These are phyloP conservation scores for Chenopodium suecicum DNA, from an alignment of 148 eudicot genomes.

Conservation along the genomic window DNA sequence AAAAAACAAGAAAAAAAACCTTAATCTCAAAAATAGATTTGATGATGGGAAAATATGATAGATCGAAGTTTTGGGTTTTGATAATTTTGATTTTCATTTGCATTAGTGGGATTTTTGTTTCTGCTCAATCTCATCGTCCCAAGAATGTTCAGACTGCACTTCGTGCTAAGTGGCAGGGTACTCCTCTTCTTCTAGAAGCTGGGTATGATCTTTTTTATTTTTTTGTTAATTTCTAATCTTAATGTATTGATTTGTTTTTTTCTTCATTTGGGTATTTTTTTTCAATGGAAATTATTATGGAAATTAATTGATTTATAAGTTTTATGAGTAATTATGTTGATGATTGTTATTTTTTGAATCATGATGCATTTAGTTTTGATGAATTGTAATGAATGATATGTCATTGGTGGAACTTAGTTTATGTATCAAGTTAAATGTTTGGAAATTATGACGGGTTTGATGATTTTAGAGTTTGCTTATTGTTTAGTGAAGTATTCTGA, in stretches of 20 bases:
- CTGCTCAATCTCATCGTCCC: constrained; percentile 56
- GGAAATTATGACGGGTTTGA: neutral
- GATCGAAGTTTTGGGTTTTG: constrained; percentile 51
- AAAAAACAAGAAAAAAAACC: neutral
- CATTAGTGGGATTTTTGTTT: constrained; percentile 45
- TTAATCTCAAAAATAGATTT: neutral
- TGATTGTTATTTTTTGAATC: no score
- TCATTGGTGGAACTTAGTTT: neutral
- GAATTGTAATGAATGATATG: neutral
- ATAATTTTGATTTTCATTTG: constrained; percentile 27
- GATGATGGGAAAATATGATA: constrained; percentile 3
- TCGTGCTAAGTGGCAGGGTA: constrained; percentile 86
- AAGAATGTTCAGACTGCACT: constrained; percentile 92
- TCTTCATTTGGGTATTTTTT: neutral
- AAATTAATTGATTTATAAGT: no score
- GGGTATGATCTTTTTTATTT: constrained; percentile 41
- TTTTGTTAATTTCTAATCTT: neutral
- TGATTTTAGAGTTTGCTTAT: neutral
- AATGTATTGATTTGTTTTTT: neutral
- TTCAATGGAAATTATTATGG: neutral
- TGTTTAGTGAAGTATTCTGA: neutral
- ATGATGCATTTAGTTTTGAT: no score
- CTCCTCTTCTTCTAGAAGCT: constrained; percentile 86
- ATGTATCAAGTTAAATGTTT: neutral
- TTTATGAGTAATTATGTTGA: neutral